Percentiles rank a stretch among this genome's conserved stretches.
Evolutionary conservation across 139 green algal genomes (phyloP).

Genomic region (Cymbomonas tetramitiformis): DNA sequence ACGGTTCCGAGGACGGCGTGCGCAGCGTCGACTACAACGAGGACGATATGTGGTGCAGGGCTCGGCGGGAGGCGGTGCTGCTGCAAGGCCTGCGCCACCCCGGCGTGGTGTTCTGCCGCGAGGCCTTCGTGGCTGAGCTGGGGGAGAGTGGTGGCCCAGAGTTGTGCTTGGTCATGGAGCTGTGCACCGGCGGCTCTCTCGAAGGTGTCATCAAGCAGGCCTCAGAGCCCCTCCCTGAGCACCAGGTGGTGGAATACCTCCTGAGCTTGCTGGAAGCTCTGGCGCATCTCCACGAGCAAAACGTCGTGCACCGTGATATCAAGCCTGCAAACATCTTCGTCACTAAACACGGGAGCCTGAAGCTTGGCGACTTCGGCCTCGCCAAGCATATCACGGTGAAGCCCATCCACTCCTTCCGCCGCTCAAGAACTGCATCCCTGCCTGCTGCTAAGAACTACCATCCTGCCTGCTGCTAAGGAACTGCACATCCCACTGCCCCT

Average conservation of each 20-base stretch:
- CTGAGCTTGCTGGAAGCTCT: constrained; percentile 29
- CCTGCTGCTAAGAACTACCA: too few species aligned
- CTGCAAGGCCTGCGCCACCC: not conserved
- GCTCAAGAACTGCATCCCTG: too few species aligned
- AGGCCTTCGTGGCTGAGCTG: not conserved
- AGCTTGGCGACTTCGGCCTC: constrained; percentile 39
- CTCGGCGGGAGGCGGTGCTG: too few species aligned
- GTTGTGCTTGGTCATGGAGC: constrained; percentile 8
- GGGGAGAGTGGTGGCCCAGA: not conserved
- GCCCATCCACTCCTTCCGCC: too few species aligned
- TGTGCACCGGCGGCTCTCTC: not conserved
- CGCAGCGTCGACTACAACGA: too few species aligned
- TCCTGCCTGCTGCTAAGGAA: too few species aligned
- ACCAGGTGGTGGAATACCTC: constrained; percentile 22
- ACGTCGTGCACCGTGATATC: constrained; percentile 36
- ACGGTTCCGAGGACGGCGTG: too few species aligned
- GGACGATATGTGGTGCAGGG: too few species aligned
- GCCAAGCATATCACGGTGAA: too few species aligned
- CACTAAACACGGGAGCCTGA: constrained; percentile 27
- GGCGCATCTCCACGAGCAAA: constrained; percentile 29
- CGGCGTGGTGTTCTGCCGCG: not conserved
- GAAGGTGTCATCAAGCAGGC: constrained; percentile 7
- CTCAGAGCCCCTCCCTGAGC: constrained; percentile 35
- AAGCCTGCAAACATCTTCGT: constrained; percentile 40
- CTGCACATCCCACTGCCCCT: too few species aligned